Evolutionary conservation across 108 stramenopile genomes (phyloP), one percentile per base, ranked within the genome.

Genomic region (Ochromonas danica): DNA sequence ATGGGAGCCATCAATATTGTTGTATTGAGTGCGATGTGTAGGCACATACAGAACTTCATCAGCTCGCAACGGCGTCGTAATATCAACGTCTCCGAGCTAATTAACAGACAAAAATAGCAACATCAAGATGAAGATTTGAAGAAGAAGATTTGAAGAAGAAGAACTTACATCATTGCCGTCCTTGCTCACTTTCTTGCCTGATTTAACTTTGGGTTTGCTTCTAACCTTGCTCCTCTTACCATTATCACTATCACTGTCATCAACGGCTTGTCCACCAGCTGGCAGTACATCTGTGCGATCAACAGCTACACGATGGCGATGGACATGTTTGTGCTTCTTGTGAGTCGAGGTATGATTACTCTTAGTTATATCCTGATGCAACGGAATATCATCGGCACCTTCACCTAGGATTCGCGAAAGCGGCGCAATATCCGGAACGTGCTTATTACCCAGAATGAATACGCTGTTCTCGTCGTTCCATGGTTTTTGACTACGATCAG

Each of bases 1-100:
- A 51, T 51, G 6, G 45, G 45, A 6, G 92, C 67, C 90, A 90
- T n/a, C 78, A n/a, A n/a, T n/a, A n/a, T n/a, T n/a, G n/a, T n/a
- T n/a, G n/a, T n/a, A n/a, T n/a, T n/a, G n/a, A n/a, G n/a, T n/a
- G n/a, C 89, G 83, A 89, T 91, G 84, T 86, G 81, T 33, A 87
- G 71, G 36, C 89, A 82, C 79, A 87, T 88, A 45, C 88, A 93
- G 31, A 3, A 31, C 31, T 3, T 82, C 81, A 0, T 88, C 89
- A 0, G 82, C 85, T 61, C 85, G 84, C 30, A 96, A 85, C 43
- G 77, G 77, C 31, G 10, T 33, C 62, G 33, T 33, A 75, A 63
- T 39, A 71, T 71, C 61, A 42, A 42, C 1, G 79, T 40, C 61
- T 42, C 42, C 71, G 35, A 38, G 41, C 30, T 40, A 70, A 51